Percentiles rank a stretch among this genome's conserved stretches.
phyloP scores from a whole-genome alignment of 805 yeast species.

The Wickerhamiella galacta region DNA sequence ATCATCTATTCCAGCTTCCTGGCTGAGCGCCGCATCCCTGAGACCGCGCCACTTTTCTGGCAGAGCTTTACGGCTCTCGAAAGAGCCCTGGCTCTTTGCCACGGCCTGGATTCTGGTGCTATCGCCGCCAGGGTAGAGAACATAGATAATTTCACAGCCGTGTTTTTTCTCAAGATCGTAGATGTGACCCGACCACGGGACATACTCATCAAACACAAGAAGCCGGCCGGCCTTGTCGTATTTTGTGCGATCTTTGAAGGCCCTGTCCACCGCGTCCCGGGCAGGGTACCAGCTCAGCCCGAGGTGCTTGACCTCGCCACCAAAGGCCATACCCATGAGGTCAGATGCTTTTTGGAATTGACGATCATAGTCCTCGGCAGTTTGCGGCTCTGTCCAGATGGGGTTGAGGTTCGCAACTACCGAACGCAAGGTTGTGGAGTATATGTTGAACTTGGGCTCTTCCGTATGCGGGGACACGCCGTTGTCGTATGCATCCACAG shows the following conservation, averaged over 20 bases:
- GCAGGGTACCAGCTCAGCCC: constrained; percentile 92
- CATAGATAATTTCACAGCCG: constrained; percentile 45
- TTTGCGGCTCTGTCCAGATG: constrained; percentile 55
- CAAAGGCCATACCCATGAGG: constrained; percentile 71
- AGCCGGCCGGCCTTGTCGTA: constrained; percentile 59
- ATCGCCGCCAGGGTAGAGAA: constrained; percentile 60
- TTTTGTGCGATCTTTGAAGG: constrained; percentile 42
- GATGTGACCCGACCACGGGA: constrained; percentile 93
- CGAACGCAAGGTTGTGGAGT: constrained; percentile 60
- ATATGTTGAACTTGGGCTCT: constrained; percentile 51
- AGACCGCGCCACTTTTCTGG: constrained; percentile 94
- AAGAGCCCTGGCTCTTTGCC: constrained; percentile 59
- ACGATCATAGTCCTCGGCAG: constrained; percentile 43
- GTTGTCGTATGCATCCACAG: constrained; percentile 87
- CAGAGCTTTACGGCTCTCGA: constrained; percentile 70
- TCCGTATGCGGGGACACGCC: constrained; percentile 53
- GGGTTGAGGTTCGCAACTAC: constrained; percentile 73
- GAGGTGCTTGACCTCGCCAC: constrained; percentile 44
- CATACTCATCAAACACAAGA: constrained; percentile 53
- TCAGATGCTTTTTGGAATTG: constrained; percentile 55
- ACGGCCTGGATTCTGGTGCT: constrained; percentile 85
- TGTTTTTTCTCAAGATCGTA: constrained; percentile 39
- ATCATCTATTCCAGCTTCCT: constrained; percentile 63
- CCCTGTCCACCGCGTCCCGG: constrained; percentile 52
- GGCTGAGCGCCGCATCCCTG: constrained; percentile 67